Base-by-base conservation (phyloP, 768 basidiomycete species). In the Phaffia tasmanica region DNA sequence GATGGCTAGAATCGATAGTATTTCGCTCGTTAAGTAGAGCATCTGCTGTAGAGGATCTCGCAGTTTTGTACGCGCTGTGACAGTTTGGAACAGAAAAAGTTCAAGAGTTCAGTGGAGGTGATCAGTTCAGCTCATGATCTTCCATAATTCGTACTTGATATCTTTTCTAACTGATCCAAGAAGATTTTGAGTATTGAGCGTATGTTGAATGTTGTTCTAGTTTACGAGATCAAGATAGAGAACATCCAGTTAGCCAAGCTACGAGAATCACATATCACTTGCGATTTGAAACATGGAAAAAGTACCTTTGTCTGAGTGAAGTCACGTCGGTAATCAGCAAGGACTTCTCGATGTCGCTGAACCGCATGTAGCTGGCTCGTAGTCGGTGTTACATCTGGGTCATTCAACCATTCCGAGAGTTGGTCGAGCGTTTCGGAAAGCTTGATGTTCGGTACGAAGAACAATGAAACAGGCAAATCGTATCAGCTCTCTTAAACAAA, bases 81-180 rank as follows among this genome's bases (percentile, higher is more conserved):
- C 51, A 42, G 30, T 58, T 57, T 27, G 49, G 27, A 51, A 65
- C 50, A 35, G 66, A 23, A 3, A 50, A 35, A 16, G 18, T 42
- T 53, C 58, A 62, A 25, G 21, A 21, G 23, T n/a, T 46, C 16
- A 21, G 48, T 51, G 18, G 2, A 71, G 4, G 11, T 23, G n/a
- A 25, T 50, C 23, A 54, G 46, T 6, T 42, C 46, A 32, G 47
- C 46, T 47, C 15, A 50, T 9, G 30, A 62, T 50, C 42, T 65
- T 18, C 61, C 21, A 47, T 47, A 29, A 15, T 35, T 77, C 85
- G 55, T 72, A 94, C 93, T 91, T 90, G 70, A 98, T 98, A 72
- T 99, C 95, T 71, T 93, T 91, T 70, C 93, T 82, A 3, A 98
- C 93, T 9, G 89, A 90, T 55, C 83, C 85, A 25, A 99, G 81